A percentile compares a stretch with the other conserved stretches of the same genome.
phyloP scores from a whole-genome alignment of 2,329 filamentous ascomycete genomes.

The Clonostachys chloroleuca region DNA sequence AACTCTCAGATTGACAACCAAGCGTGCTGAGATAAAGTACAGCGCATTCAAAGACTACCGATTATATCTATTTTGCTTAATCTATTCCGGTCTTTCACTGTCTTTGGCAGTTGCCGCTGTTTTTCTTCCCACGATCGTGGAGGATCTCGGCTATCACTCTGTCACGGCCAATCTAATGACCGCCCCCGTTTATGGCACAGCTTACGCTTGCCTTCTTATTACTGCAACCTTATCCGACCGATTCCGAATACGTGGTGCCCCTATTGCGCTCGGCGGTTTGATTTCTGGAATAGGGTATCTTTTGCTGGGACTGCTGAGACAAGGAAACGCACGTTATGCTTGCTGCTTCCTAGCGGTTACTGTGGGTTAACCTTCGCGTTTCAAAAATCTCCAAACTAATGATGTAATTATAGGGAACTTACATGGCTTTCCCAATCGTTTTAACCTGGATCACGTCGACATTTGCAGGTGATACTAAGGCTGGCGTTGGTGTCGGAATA shows the following conservation, averaged over 20 bases:
- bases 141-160: constrained; percentile 8
- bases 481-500: constrained; percentile 8
- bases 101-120: constrained; percentile 8
- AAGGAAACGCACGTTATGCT: constrained; percentile 4
- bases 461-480: constrained; percentile 10
- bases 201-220: constrained; percentile 3
- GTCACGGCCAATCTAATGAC: constrained; percentile 9
- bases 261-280: constrained; percentile 4
- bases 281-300: constrained; percentile 7
- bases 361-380: not conserved
- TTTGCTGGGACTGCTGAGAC: constrained; percentile 4
- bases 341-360: constrained; percentile 7
- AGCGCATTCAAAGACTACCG: constrained; percentile 6
- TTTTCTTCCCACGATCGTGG: constrained; percentile 8
- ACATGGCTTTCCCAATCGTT: constrained; percentile 10
- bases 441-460: constrained; percentile 9
- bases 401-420: constrained; percentile 1
- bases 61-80: constrained; percentile 7
- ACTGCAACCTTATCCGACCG: constrained; percentile 6
- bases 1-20: not conserved
- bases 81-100: constrained; percentile 8
- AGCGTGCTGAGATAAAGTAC: not conserved
- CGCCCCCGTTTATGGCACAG: constrained; percentile 5
- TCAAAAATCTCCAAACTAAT: not conserved
- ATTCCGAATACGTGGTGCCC: constrained; percentile 4